Base-by-base conservation (phyloP, 805 yeast species). In the Maudiozyma pseudohumilis region DNA sequence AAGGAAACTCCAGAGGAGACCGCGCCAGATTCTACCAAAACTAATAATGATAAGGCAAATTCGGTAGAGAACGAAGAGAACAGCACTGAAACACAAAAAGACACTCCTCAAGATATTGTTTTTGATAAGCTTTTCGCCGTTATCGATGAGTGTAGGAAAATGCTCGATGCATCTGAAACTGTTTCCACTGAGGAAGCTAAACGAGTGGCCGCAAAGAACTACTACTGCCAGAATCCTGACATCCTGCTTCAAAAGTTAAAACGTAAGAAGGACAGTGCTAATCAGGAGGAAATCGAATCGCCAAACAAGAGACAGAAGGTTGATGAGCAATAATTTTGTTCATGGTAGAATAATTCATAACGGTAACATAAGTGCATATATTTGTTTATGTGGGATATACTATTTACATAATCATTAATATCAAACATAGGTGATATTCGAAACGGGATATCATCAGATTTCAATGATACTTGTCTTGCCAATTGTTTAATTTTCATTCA, bases 161-260 rank as follows among this genome's bases (percentile, higher is more conserved):
- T 63, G 9, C 68, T 81, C 5, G 64, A 66, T 41, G 58, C 57
- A 1, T 52, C 65, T 1, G 52, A 61, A 8, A 64, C 68, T 31
- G 72, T 81, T 0, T 59, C 76, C 2, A 65, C 73, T 31, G 83
- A 80, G 36, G 80, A 74, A 37, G 80, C 84, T 6, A 75, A 70
- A 30, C 55, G 54, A 16, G 76, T 80, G 21, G 84, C 78, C 38
- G 75, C 73, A 32, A 80, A 77, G 54, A 69, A 78, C 10, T 77
- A 75, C 41, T 77, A 69, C 46, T 72, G 80, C 37, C 59, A 76
- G 34, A 75, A 77, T 44, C 92, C 92, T 12, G 59, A 55, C 31
- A 59, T 69, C 40, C 50, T 74, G 19, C 50, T 77, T 28, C 75
- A 74, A 45, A 70, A 72, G 32, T 49, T 74, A 27, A 75, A 74